These are phyloP conservation scores for Fusarium torreyae DNA, from an alignment of 2,329 filamentous ascomycete genomes.

Conservation along the genomic window DNA sequence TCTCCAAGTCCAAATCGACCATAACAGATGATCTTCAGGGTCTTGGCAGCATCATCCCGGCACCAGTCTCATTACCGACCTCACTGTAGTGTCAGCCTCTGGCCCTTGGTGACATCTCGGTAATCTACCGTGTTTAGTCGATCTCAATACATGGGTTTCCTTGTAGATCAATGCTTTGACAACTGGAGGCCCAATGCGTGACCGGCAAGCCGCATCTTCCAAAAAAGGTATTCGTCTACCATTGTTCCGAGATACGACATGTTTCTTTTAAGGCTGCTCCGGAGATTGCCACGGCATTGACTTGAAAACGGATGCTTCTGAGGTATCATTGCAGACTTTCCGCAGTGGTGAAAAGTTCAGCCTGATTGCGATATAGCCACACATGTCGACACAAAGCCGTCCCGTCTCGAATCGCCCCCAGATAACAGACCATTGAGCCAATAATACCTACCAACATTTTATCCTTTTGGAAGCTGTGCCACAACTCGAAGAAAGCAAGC, in stretches of 20 bases:
- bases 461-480: constrained; percentile 20
- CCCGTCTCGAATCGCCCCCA: constrained; percentile 3
- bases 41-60: neutral
- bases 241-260: constrained; percentile 12
- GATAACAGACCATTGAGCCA: constrained; percentile 1
- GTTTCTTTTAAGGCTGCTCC: neutral
- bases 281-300: constrained; percentile 1
- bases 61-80: neutral
- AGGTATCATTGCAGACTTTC: constrained; percentile 9
- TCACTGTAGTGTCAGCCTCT: neutral
- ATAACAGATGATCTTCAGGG: neutral
- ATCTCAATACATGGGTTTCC: neutral
- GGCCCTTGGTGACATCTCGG: neutral
- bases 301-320: constrained; percentile 2
- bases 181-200: neutral
- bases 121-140: neutral
- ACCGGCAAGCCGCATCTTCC: constrained; percentile 25
- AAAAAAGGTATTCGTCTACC: constrained; percentile 15
- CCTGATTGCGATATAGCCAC: constrained; percentile 15
- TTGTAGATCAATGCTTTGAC: neutral
- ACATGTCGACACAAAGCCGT: neutral
- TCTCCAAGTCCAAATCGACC: neutral
- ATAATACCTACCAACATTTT: neutral
- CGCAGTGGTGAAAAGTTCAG: constrained; percentile 1
- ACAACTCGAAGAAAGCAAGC: constrained; percentile 14